A percentile compares a stretch with the other conserved stretches of the same genome.
Evolutionary conservation across 2,329 filamentous ascomycete genomes (phyloP).

Genomic region (Ophiobolus disseminans): DNA sequence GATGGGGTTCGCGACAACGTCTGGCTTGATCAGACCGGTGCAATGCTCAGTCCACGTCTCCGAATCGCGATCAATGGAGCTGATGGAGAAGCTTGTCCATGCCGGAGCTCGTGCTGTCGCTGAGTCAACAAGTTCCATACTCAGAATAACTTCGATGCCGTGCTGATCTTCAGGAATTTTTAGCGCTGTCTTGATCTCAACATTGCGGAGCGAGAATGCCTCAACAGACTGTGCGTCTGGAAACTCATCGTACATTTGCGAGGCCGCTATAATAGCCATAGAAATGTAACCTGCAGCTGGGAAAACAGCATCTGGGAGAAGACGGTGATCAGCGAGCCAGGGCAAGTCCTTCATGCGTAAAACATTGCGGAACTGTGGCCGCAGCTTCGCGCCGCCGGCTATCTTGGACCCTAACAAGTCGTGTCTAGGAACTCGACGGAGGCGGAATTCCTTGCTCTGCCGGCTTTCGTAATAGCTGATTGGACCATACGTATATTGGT

Average conservation of each 20-base stretch:
- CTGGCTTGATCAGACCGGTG: neutral
- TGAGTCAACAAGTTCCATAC: slow-evolving; percentile 11
- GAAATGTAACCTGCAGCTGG: slow-evolving; percentile 55
- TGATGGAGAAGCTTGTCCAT: slow-evolving; percentile 28
- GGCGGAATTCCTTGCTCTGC: slow-evolving; percentile 16
- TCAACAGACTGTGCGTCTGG: neutral
- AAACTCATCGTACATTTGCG: neutral
- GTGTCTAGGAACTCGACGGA: slow-evolving; percentile 13
- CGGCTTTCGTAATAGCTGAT: slow-evolving; percentile 23
- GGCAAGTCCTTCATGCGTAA: slow-evolving; percentile 15
- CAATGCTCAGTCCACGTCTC: slow-evolving; percentile 1
- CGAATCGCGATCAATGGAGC: slow-evolving; percentile 7
- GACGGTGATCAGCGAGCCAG: slow-evolving; percentile 27
- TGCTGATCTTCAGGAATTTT: slow-evolving; percentile 27
- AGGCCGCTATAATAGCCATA: slow-evolving; percentile 42
- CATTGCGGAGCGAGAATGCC: slow-evolving; percentile 24
- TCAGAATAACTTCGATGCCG: slow-evolving; percentile 25
- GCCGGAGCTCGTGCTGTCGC: slow-evolving; percentile 11
- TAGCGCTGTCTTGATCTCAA: slow-evolving; percentile 25
- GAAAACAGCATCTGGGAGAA: slow-evolving; percentile 49
- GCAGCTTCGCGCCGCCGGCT: slow-evolving; percentile 4
- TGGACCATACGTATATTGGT: slow-evolving; percentile 24
- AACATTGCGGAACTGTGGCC: slow-evolving; percentile 19
- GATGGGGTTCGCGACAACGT: neutral
- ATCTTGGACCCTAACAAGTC: slow-evolving; percentile 17